Conservation (phyloP, 768 basidiomycete species). For the Boletus edulis region DNA sequence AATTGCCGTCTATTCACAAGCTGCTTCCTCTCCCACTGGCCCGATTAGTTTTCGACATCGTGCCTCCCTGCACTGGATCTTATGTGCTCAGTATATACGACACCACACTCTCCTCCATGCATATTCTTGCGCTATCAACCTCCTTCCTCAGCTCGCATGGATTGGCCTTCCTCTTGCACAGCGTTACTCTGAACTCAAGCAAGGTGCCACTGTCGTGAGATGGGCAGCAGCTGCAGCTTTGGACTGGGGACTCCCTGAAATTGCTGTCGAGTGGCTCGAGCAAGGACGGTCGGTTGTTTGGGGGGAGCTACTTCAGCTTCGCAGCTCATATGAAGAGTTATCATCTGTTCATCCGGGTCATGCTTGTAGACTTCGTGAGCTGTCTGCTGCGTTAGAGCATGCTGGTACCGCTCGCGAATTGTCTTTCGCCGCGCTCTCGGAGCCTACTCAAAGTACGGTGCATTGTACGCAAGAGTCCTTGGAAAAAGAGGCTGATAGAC, state of each 20-base stretch:
- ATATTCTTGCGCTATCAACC: slow-evolving; percentile 14
- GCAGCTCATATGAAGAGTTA: slow-evolving; percentile 6
- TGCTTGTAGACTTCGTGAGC: no score
- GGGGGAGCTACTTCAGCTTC: slow-evolving; percentile 15
- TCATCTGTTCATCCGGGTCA: neutral
- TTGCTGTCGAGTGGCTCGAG: slow-evolving; percentile 16
- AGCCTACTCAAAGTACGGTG: no score
- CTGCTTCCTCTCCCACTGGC: no score
- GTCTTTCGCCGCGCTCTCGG: no score
- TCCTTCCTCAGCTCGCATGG: slow-evolving; percentile 19
- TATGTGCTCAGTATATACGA: neutral
- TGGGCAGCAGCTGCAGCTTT: slow-evolving; percentile 24
- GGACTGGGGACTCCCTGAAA: neutral
- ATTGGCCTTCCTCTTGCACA: slow-evolving; percentile 13
- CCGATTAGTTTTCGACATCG: neutral
- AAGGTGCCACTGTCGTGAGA: slow-evolving; percentile 13
- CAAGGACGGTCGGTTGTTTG: slow-evolving; percentile 17
- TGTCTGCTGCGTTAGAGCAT: no score
- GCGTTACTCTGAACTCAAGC: slow-evolving; percentile 14
- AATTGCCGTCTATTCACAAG: neutral
- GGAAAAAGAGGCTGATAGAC: no score
- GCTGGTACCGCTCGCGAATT: no score
- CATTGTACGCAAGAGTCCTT: no score
- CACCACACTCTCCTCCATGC: slow-evolving; percentile 14
- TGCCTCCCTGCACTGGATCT: slow-evolving; percentile 5